Evolutionary conservation across 257 asterid species (phyloP).

Genomic region (Penstemon eatonii): DNA sequence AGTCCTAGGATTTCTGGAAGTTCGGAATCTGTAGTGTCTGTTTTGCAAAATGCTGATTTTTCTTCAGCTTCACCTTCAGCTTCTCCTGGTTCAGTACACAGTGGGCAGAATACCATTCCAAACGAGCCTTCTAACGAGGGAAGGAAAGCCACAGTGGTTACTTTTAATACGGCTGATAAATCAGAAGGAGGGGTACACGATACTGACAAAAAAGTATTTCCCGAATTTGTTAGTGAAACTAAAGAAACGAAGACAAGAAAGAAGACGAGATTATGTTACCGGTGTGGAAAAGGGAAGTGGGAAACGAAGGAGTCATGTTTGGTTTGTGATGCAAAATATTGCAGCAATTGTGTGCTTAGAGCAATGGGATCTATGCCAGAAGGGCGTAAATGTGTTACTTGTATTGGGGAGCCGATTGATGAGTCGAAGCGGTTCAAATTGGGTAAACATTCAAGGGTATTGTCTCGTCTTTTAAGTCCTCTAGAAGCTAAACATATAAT

Average conservation of each 20-base stretch:
- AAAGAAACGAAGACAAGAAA: constrained; percentile 63
- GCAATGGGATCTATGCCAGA: constrained; percentile 98
- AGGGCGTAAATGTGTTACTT: constrained; percentile 86
- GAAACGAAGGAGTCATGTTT: constrained; percentile 73
- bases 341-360: constrained; percentile 81
- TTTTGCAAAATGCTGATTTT: constrained; percentile 61
- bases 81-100: constrained; percentile 60
- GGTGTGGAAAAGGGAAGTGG: constrained; percentile 89
- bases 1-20: constrained; percentile 69
- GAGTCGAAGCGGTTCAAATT: constrained; percentile 66
- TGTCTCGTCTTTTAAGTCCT: constrained; percentile 76
- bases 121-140: constrained; percentile 40
- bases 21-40: constrained; percentile 79
- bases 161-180: constrained; percentile 61
- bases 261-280: constrained; percentile 56
- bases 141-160: constrained; percentile 67
- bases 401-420: constrained; percentile 78
- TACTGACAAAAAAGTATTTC: constrained; percentile 51
- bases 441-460: constrained; percentile 71
- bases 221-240: constrained; percentile 59
- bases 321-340: constrained; percentile 74
- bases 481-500: constrained; percentile 82
- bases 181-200: constrained; percentile 53
- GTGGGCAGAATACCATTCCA: constrained; percentile 33
- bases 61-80: constrained; percentile 69